Evolutionary conservation across 1,284 basidiomycete species (phyloP).

Genomic region (Pisolithus thermaeus): DNA sequence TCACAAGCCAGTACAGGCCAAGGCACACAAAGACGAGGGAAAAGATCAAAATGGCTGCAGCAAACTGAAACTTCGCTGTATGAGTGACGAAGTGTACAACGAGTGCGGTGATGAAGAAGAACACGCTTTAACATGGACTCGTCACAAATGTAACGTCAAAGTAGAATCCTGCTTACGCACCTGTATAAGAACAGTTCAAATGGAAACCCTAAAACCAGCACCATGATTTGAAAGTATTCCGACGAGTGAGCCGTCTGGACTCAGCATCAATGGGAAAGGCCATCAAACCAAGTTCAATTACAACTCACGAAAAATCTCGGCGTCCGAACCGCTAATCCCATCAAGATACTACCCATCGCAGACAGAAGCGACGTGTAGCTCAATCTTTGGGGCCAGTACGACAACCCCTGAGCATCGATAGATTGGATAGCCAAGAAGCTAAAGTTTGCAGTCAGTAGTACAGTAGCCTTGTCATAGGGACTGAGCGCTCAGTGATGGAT

Average conservation of each 20-base stretch:
- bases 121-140: neutral
- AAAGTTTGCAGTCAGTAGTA: conserved; percentile 31
- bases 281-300: neutral
- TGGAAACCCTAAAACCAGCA: neutral
- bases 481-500: no score
- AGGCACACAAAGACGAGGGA: neutral
- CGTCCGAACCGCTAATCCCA: neutral
- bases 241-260: neutral
- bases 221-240: neutral
- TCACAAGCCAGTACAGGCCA: neutral
- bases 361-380: conserved; percentile 2
- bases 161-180: neutral
- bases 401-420: conserved; percentile 8
- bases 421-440: conserved; percentile 30
- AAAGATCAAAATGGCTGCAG: no score
- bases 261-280: no score
- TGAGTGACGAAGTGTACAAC: neutral
- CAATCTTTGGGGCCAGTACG: neutral
- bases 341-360: conserved; percentile 1
- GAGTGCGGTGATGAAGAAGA: neutral
- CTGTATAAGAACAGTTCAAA: neutral
- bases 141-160: neutral
- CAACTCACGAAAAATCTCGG: neutral
- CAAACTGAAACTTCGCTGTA: neutral
- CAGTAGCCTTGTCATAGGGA: conserved; percentile 20